A percentile compares a stretch with the other conserved stretches of the same genome.
Evolutionary conservation across 768 basidiomycete genomes (phyloP).

Genomic region (Pulveroboletus frians): DNA sequence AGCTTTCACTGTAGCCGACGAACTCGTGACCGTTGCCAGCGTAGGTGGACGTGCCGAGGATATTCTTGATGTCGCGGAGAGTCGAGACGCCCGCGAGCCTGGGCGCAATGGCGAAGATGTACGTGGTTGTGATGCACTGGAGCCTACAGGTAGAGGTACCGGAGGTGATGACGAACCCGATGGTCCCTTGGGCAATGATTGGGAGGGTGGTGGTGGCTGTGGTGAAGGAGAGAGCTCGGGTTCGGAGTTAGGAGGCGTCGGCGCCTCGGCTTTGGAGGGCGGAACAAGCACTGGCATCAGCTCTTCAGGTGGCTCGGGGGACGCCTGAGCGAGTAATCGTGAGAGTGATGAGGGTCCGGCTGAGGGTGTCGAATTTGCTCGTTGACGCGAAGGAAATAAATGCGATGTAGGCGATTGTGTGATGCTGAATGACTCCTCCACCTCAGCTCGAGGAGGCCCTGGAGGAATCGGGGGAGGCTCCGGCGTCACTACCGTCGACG

Average conservation of each 20-base stretch:
- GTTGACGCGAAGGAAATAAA: constrained; percentile 56
- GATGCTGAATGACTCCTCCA: constrained; percentile 66
- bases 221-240: constrained; percentile 19
- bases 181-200: constrained; percentile 1
- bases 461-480: constrained; percentile 35
- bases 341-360: constrained; percentile 78
- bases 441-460: constrained; percentile 64
- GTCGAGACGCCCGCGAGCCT: constrained; percentile 64
- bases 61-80: constrained; percentile 65
- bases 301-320: constrained; percentile 35
- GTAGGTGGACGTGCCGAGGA: constrained; percentile 60
- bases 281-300: constrained; percentile 21
- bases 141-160: constrained; percentile 28
- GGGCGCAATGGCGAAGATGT: constrained; percentile 61
- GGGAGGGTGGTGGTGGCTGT: constrained; percentile 32
- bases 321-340: constrained; percentile 71
- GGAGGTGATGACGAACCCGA: constrained; percentile 3
- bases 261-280: constrained; percentile 27
- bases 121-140: constrained; percentile 28
- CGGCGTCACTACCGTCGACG: constrained; percentile 8
- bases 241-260: constrained; percentile 24
- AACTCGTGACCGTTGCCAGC: constrained; percentile 44
- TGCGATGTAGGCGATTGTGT: constrained; percentile 64
- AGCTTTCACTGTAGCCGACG: constrained; percentile 47
- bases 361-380: constrained; percentile 62